Percentiles rank a stretch among this genome's conserved stretches.
Evolutionary conservation across 331 rosid genomes (phyloP).

Genomic region (Rhamnella rubrinervis): DNA sequence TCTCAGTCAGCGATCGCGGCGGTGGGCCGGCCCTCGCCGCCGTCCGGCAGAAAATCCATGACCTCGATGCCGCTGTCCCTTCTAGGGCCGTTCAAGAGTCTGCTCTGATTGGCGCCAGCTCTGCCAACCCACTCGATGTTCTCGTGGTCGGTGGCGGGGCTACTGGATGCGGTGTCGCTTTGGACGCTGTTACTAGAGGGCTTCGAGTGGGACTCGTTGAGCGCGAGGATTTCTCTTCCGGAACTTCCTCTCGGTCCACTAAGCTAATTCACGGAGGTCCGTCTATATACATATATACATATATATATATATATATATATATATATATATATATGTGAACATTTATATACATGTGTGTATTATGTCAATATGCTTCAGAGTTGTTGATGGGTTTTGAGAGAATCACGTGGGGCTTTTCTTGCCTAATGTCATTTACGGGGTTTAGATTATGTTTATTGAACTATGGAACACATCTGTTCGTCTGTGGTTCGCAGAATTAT

Average conservation of each 20-base stretch:
- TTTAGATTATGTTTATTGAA: too few species aligned
- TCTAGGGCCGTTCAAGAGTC: slow-evolving; percentile 64
- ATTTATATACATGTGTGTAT: background rate
- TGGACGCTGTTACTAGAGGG: slow-evolving; percentile 88
- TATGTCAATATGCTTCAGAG: background rate
- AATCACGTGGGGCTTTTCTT: too few species aligned
- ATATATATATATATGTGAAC: background rate
- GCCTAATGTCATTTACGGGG: too few species aligned
- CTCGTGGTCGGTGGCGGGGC: slow-evolving; percentile 98
- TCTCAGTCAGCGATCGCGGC: slow-evolving; percentile 56
- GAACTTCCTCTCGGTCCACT: slow-evolving; percentile 97
- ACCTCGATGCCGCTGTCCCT: slow-evolving; percentile 54
- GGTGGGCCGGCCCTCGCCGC: slow-evolving; percentile 36
- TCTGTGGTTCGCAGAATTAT: too few species aligned
- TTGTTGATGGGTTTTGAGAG: too few species aligned
- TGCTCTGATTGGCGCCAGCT: slow-evolving; percentile 52
- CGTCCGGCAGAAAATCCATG: slow-evolving; percentile 54
- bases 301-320: background rate
- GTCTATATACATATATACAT: too few species aligned
- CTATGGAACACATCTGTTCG: too few species aligned
- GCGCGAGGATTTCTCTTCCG: slow-evolving; percentile 91
- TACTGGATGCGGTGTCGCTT: slow-evolving; percentile 81
- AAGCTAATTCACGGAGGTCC: slow-evolving; percentile 98
- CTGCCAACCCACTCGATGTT: slow-evolving; percentile 74
- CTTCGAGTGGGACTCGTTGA: slow-evolving; percentile 97